Conservation (phyloP, 1,139 yeast species). For the Entelexis paramagnoliae region DNA sequence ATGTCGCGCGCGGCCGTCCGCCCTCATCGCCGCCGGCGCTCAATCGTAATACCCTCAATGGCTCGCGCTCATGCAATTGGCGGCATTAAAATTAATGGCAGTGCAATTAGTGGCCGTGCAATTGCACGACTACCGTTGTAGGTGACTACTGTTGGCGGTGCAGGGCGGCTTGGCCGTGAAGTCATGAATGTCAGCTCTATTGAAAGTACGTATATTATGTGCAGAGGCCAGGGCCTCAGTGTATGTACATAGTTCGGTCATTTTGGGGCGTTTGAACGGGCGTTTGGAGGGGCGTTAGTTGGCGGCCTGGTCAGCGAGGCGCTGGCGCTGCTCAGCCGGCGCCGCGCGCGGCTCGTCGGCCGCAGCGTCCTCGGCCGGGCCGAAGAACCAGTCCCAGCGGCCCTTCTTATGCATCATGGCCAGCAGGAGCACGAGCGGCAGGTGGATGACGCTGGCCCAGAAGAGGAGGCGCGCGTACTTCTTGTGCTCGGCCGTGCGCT, state of each 20-base stretch:
- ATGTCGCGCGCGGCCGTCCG: no score
- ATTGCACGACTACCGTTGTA: no score
- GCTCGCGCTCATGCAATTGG: no score
- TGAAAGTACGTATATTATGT: background rate
- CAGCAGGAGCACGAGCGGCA: conserved; percentile 77
- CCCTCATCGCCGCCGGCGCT: no score
- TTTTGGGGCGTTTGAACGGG: no score
- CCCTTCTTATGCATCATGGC: conserved; percentile 95
- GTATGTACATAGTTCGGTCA: background rate
- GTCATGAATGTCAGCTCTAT: background rate
- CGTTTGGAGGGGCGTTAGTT: background rate
- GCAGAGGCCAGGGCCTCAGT: background rate
- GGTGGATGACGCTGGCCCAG: conserved; percentile 91
- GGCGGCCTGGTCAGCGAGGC: background rate
- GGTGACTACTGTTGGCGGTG: no score
- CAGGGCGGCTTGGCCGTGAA: background rate
- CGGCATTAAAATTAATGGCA: no score
- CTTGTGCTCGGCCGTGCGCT: conserved; percentile 22
- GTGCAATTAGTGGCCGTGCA: no score
- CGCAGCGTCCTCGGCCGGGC: background rate
- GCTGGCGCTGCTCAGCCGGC: background rate
- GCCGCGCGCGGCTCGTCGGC: background rate
- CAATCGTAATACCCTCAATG: no score
- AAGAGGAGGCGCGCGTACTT: conserved; percentile 51
- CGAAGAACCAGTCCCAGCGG: conserved; percentile 65